phyloP scores from a whole-genome alignment of 257 asterid species.

The Mitragyna speciosa region DNA sequence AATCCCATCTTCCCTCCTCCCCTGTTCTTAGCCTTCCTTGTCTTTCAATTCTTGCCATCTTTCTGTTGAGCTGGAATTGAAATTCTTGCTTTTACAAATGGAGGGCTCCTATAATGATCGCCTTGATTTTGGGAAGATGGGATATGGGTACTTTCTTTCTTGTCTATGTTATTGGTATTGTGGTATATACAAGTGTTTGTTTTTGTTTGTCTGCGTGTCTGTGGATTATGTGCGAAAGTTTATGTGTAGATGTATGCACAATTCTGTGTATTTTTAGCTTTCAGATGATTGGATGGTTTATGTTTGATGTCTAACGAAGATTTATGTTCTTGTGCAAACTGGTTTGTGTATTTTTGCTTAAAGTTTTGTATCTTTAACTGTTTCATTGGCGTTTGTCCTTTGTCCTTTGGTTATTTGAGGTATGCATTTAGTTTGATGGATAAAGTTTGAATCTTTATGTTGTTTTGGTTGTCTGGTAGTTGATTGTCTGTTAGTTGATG shows the following conservation, averaged over 20 bases:
- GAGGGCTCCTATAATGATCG: constrained; percentile 74
- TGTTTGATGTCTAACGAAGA: constrained; percentile 4
- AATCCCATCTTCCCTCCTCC: constrained; percentile 31
- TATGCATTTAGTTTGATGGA: constrained; percentile 8
- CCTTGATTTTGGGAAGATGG: constrained; percentile 96
- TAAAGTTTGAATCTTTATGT: constrained; percentile 20
- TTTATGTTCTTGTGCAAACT: background rate
- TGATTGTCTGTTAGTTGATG: background rate
- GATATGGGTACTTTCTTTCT: constrained; percentile 63
- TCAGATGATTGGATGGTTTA: background rate
- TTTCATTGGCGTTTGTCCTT: background rate
- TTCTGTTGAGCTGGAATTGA: constrained; percentile 17
- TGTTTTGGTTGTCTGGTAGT: background rate
- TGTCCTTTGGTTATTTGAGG: background rate
- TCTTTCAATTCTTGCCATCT: constrained; percentile 24
- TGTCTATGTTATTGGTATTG: background rate
- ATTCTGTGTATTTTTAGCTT: background rate
- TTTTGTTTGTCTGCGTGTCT: background rate
- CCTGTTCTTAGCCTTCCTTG: constrained; percentile 20
- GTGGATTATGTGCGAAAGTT: background rate
- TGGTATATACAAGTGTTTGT: background rate
- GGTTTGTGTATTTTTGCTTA: background rate
- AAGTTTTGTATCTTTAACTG: constrained; percentile 21
- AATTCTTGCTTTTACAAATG: constrained; percentile 40
- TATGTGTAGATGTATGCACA: background rate